Evolutionary conservation across 768 basidiomycete species (phyloP), one percentile per base, ranked within the genome.

Genomic region (Termitomyces sp.): DNA sequence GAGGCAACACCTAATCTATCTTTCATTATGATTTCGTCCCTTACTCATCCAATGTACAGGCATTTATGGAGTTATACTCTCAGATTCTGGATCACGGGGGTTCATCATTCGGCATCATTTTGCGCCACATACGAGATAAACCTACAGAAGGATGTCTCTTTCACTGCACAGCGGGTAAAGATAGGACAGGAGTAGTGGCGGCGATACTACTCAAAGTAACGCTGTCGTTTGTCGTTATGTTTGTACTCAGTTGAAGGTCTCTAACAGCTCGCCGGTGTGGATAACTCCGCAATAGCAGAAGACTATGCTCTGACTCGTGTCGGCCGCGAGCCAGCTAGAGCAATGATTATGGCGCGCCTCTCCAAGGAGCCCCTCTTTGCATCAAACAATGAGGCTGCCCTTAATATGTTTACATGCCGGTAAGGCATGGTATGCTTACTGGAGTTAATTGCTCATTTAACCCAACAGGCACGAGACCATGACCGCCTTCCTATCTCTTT

Each of bases 151-250:
- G 78, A 0, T 86, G 79, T 59, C 57, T 91, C 25, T 88, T 92
- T 60, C 89, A 92, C 61, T 93, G 91, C 60, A 91, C 91, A 51
- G 91, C 89, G 25, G 91, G 91, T 3, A 93, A 92, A 67, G 90
- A 93, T 69, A 74, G 91, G 61, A 92, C 91, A 2, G 91, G 89
- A 15, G 71, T 92, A 22, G 69, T 87, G 35, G 87, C 88, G 13
- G 89, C 89, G 6, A 75, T 92, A 29, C 62, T 91, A 12, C 72
- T 92, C 23, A 83, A 84, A 69, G 89, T 90, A 64, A 29, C 68
- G 39, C 33, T 10, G 5, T n/a, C 44, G 41, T 1, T 10, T 29
- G 15, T 27, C 40, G 15, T 45, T 35, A 22, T 48, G 10, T 22
- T 49, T 54, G 44, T 40, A 16, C 36, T 12, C 20, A 1, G 15